phyloP scores from a whole-genome alignment of 441 rosid genomes.

The Pelargonium australe region DNA sequence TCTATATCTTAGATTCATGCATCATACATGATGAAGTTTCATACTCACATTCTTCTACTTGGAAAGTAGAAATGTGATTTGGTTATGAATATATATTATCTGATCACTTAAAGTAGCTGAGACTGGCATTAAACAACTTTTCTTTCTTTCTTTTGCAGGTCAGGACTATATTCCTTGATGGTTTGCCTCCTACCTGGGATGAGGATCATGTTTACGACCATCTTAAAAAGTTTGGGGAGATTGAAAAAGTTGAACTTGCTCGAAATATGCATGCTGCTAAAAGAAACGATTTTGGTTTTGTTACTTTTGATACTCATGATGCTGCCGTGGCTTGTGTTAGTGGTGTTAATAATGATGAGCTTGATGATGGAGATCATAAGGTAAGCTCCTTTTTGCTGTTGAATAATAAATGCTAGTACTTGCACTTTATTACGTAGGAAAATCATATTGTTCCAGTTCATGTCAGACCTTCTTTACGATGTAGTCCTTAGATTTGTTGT shows the following conservation, averaged over 20 bases:
- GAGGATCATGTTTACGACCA: slow-evolving; percentile 3
- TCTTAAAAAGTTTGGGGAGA: slow-evolving; percentile 7
- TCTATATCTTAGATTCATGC: too few relatives aligned
- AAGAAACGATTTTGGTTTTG: slow-evolving; percentile 8
- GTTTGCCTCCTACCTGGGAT: slow-evolving; percentile 11
- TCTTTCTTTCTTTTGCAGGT: background rate
- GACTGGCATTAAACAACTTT: background rate
- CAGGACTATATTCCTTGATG: slow-evolving; percentile 7
- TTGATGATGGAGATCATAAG: slow-evolving; percentile 2
- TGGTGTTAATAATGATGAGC: slow-evolving; percentile 7
- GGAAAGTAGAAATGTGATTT: background rate
- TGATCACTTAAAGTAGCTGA: background rate
- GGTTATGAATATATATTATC: background rate
- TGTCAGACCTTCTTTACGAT: background rate
- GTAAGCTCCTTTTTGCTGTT: background rate
- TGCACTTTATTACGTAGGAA: background rate
- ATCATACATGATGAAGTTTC: background rate
- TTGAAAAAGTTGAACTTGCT: slow-evolving; percentile 9
- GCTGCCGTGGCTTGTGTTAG: slow-evolving; percentile 10
- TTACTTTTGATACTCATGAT: slow-evolving; percentile 8
- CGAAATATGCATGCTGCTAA: slow-evolving; percentile 11
- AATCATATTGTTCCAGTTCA: background rate
- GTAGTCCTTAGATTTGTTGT: background rate
- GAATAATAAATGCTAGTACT: background rate
- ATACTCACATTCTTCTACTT: background rate